Evolutionary conservation across 805 yeast species (phyloP).

Genomic region (Kuraishia borneana): DNA sequence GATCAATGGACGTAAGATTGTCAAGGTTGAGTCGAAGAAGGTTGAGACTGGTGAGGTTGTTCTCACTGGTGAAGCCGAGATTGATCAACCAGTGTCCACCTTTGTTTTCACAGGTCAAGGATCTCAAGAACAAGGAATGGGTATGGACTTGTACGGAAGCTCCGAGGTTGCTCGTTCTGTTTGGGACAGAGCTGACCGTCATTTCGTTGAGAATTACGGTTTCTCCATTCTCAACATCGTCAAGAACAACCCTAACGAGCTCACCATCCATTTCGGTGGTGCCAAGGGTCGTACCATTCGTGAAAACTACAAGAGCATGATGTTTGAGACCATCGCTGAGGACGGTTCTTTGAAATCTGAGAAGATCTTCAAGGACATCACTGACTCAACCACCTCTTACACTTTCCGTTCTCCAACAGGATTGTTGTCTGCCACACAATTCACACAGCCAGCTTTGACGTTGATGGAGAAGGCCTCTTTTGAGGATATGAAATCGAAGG

Average conservation of each 20-base stretch:
- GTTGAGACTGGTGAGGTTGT: slow-evolving; percentile 70
- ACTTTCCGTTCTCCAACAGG: slow-evolving; percentile 93
- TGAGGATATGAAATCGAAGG: slow-evolving; percentile 94
- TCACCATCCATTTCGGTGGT: slow-evolving; percentile 96
- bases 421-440: slow-evolving; percentile 93
- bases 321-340: slow-evolving; percentile 87
- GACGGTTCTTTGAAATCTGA: slow-evolving; percentile 81
- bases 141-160: slow-evolving; percentile 93
- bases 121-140: slow-evolving; percentile 99
- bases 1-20: slow-evolving; percentile 98
- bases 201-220: slow-evolving; percentile 89
- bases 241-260: slow-evolving; percentile 87
- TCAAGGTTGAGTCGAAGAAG: slow-evolving; percentile 83
- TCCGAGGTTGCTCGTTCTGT: slow-evolving; percentile 89
- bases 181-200: slow-evolving; percentile 96
- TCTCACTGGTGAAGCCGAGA: slow-evolving; percentile 92
- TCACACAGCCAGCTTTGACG: slow-evolving; percentile 98
- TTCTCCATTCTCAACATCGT: slow-evolving; percentile 96
- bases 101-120: slow-evolving; percentile 99
- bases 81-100: slow-evolving; percentile 95
- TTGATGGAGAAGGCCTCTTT: slow-evolving; percentile 98
- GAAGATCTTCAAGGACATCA: slow-evolving; percentile 90
- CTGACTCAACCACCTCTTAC: slow-evolving; percentile 67
- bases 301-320: slow-evolving; percentile 92
- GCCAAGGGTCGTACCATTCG: slow-evolving; percentile 92